Evolutionary conservation across 169 alveolate genomes (phyloP).

Genomic region (Plasmodium blacklocki): DNA sequence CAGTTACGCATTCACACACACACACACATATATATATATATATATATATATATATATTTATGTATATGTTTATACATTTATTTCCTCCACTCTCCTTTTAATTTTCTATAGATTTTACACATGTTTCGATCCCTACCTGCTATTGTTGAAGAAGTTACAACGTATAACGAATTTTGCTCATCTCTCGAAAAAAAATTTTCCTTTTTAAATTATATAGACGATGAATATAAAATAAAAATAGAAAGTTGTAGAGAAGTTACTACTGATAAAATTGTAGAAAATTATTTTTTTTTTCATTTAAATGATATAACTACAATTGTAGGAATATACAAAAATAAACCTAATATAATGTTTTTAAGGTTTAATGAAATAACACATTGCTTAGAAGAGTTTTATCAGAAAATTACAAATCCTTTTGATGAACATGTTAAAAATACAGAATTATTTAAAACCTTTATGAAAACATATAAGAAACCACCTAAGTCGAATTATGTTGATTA

Average conservation of each 20-base stretch:
- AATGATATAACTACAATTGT: slow-evolving; percentile 8
- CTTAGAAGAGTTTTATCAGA: slow-evolving; percentile 30
- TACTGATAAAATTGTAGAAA: neutral
- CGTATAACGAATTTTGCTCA: slow-evolving; percentile 34
- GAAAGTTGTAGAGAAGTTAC: slow-evolving; percentile 3
- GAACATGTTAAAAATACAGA: slow-evolving; percentile 22
- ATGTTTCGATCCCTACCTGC: slow-evolving; percentile 10
- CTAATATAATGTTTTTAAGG: neutral
- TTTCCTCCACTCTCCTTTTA: neutral
- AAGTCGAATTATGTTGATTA: neutral
- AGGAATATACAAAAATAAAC: neutral
- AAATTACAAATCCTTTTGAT: slow-evolving; percentile 19
- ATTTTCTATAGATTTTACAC: slow-evolving; percentile 21
- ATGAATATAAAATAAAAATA: neutral
- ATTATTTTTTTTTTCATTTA: slow-evolving; percentile 22
- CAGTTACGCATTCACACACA: no score
- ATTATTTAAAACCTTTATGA: slow-evolving; percentile 5
- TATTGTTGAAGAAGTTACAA: slow-evolving; percentile 27
- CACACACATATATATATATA: no score
- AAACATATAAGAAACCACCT: neutral
- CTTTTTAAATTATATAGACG: slow-evolving; percentile 25
- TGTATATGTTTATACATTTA: no score
- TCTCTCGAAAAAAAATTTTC: slow-evolving; percentile 29
- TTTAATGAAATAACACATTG: slow-evolving; percentile 18
- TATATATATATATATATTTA: neutral